Base-by-base conservation (phyloP, 768 basidiomycete genomes). In the Lactarius psammicola region DNA sequence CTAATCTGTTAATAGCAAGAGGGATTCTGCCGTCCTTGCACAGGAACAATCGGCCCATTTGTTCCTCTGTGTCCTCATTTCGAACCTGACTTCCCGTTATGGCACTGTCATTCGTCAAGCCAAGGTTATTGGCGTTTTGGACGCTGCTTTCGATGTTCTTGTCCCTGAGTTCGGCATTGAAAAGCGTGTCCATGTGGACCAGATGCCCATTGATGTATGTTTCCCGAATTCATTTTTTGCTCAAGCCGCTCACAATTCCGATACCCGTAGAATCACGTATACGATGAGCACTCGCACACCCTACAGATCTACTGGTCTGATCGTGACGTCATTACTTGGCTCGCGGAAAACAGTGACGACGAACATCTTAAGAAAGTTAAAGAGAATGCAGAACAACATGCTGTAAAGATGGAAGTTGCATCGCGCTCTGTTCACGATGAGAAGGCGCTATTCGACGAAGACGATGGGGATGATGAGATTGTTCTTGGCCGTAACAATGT, bases 151-250 rank as follows among this genome's bases (percentile, higher is more conserved):
- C 72, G 97, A 99, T 73, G 96, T 99, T 33, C 79, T 96, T 36
- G 87, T 98, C 15, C 91, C 94, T 49, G 97, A 98, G 76, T 98
- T 98, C 74, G 94, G 96, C 36, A 98, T 99, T 71, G 97, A 99
- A 80, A 99, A 99, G 81, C 86, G 97, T 42, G 95, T 98, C 3
- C 97, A 98, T 72, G 93, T 95, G 49, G 97, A 98, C 74, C 95
- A 98, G 78, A 97, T 99, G 93, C 96, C 97, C 30, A 93, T 97
- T 65, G 94, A 97, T 70, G 94, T 95, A 73, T 78, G 88, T 77
- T 10, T 55, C 15, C 36, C 38, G 26, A 26, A 26, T 46, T 26
- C 51, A 60, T 54, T 1, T 36, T 53, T 6, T 56, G 26, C 17
- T 4, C 60, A 3, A 36, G 10, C 46, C 36, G 30, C 34, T 58